Evolutionary conservation across 768 basidiomycete genomes (phyloP).

Genomic region (Kwoniella botswanensis): DNA sequence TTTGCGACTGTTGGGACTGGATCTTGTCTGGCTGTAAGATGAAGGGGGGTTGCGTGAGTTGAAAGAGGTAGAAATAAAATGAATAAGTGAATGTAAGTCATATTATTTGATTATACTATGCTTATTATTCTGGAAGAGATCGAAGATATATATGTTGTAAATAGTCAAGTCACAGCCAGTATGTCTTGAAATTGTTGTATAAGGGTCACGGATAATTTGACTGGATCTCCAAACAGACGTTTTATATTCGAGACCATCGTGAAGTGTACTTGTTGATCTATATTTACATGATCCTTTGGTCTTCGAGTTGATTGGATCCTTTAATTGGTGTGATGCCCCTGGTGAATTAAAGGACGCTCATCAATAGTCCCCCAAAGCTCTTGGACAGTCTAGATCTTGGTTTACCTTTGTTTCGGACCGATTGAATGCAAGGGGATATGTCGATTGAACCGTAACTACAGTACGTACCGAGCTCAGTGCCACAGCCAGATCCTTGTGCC

Average conservation of each 20-base stretch:
- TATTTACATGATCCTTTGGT: neutral
- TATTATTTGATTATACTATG: neutral
- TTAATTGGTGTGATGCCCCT: neutral
- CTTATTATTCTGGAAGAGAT: neutral
- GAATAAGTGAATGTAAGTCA: neutral
- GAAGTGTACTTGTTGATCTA: neutral
- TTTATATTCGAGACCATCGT: neutral
- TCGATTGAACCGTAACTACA: neutral
- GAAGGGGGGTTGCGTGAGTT: neutral
- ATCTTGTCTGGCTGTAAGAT: neutral
- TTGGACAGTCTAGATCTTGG: neutral
- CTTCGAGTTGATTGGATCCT: neutral
- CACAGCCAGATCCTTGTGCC: neutral
- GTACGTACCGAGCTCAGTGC: neutral
- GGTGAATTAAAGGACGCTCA: neutral
- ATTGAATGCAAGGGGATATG: neutral
- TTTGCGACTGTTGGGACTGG: neutral
- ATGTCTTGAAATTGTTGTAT: neutral
- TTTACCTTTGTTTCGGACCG: neutral
- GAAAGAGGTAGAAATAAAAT: neutral
- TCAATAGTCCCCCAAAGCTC: neutral
- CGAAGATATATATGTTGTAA: neutral
- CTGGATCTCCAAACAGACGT: too few relatives aligned
- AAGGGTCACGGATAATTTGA: neutral
- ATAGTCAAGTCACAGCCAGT: neutral